These are phyloP conservation scores for Blastobotrys attinorum DNA, from an alignment of 805 yeast species.

Conservation along the genomic window DNA sequence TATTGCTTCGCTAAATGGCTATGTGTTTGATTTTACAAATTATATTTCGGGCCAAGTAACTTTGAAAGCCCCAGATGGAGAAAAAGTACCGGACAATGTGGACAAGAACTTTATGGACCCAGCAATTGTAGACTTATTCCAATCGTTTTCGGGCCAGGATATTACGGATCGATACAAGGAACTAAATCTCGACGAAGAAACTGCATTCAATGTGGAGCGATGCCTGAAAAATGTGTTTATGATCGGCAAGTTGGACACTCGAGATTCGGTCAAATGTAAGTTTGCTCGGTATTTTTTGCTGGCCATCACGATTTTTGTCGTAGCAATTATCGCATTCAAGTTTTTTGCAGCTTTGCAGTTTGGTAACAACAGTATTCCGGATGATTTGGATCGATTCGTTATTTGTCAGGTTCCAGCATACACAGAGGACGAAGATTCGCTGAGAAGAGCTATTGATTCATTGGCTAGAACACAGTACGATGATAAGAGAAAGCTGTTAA, in stretches of 20 bases:
- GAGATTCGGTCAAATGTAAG: slow-evolving; percentile 31
- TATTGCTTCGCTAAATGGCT: slow-evolving; percentile 30
- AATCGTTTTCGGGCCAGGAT: slow-evolving; percentile 30
- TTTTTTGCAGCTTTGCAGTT: slow-evolving; percentile 37
- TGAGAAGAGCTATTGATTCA: slow-evolving; percentile 52
- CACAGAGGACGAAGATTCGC: slow-evolving; percentile 50
- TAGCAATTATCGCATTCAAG: slow-evolving; percentile 29
- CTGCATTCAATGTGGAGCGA: slow-evolving; percentile 23
- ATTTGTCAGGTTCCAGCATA: slow-evolving; percentile 48
- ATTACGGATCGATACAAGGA: slow-evolving; percentile 23
- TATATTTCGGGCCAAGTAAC: slow-evolving; percentile 31
- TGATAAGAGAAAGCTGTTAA: slow-evolving; percentile 48
- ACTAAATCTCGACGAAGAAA: slow-evolving; percentile 20
- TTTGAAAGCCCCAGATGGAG: slow-evolving; percentile 25
- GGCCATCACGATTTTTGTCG: slow-evolving; percentile 33
- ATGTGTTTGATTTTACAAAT: slow-evolving; percentile 32
- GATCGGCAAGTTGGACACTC: slow-evolving; percentile 34
- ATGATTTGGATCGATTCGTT: slow-evolving; percentile 32
- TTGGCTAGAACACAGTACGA: slow-evolving; percentile 51
- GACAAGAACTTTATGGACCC: slow-evolving; percentile 28
- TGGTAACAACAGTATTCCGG: slow-evolving; percentile 28
- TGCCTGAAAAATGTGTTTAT: slow-evolving; percentile 34
- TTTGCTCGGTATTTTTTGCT: slow-evolving; percentile 37
- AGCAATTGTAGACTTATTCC: slow-evolving; percentile 27
- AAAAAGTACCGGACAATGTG: slow-evolving; percentile 17